These are phyloP conservation scores for Termitomyces sp. DNA, from an alignment of 768 basidiomycete genomes.

Conservation along the genomic window DNA sequence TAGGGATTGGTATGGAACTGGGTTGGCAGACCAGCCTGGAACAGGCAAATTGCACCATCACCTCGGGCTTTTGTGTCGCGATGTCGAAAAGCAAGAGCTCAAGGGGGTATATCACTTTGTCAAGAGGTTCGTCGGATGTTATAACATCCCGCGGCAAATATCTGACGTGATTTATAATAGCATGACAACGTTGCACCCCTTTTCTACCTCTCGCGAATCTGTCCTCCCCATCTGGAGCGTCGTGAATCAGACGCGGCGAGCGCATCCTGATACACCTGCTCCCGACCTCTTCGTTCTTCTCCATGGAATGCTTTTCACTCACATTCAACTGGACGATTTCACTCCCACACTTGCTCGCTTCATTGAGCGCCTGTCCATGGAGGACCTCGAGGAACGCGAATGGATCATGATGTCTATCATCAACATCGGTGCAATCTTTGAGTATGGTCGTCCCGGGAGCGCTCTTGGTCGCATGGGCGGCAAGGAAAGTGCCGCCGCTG, in stretches of 20 bases:
- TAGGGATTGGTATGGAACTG: constrained; percentile 88
- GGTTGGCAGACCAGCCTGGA: constrained; percentile 88
- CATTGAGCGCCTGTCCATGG: constrained; percentile 81
- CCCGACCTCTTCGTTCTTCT: constrained; percentile 86
- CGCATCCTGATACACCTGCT: constrained; percentile 64
- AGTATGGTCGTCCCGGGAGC: constrained; percentile 79
- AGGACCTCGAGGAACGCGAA: constrained; percentile 76
- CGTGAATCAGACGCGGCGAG: constrained; percentile 66
- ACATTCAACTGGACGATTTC: constrained; percentile 93
- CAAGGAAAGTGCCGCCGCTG: constrained; percentile 36
- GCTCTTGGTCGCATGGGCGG: constrained; percentile 64
- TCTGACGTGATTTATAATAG: constrained; percentile 45
- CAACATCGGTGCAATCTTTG: constrained; percentile 78
- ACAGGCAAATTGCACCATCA: constrained; percentile 94
- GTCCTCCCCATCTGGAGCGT: constrained; percentile 86
- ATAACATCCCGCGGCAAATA: background rate
- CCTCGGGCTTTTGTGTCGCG: constrained; percentile 81
- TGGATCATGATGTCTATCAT: constrained; percentile 97
- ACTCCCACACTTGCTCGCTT: constrained; percentile 75
- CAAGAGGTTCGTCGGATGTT: constrained; percentile 66
- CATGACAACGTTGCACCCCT: constrained; percentile 89
- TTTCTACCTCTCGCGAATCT: constrained; percentile 84
- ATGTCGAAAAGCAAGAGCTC: constrained; percentile 78
- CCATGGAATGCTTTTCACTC: constrained; percentile 97
- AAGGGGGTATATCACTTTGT: constrained; percentile 89